Conservation (phyloP, 352 stramenopile genomes). For the Pythium rishiriense region DNA sequence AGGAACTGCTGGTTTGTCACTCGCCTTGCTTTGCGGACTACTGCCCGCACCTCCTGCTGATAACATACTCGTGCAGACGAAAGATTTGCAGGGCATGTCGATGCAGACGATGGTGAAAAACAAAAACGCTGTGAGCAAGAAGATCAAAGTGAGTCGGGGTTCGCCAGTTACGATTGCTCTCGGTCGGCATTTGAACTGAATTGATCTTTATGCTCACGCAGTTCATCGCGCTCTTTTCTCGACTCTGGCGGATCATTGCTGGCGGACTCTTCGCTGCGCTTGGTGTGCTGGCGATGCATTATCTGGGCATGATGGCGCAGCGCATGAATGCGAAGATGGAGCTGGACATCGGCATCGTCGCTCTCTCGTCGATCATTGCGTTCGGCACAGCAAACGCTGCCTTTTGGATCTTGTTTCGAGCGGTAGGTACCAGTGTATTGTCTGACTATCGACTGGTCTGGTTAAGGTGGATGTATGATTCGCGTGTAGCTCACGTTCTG, state of each 20-base stretch:
- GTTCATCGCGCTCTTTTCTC: constrained; percentile 59
- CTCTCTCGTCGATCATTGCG: constrained; percentile 51
- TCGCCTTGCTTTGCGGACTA: neutral
- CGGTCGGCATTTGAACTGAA: no score
- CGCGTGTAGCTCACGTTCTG: constrained; percentile 54
- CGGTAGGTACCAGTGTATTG: constrained; percentile 24
- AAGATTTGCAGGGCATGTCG: constrained; percentile 45
- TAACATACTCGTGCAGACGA: constrained; percentile 8
- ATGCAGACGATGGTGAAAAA: constrained; percentile 54
- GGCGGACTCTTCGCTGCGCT: constrained; percentile 56
- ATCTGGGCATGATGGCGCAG: constrained; percentile 69
- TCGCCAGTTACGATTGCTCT: no score
- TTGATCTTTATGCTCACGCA: no score
- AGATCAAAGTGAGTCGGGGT: constrained; percentile 52
- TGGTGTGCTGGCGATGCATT: constrained; percentile 51
- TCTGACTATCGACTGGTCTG: neutral
- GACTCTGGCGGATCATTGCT: constrained; percentile 47
- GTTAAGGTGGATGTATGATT: neutral
- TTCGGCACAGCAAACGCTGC: constrained; percentile 62
- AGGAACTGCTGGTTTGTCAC: constrained; percentile 38
- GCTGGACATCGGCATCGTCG: constrained; percentile 42
- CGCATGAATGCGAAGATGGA: constrained; percentile 49
- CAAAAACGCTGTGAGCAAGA: constrained; percentile 38
- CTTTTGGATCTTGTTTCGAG: constrained; percentile 76
- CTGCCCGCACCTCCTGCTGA: no score